Base-by-base conservation (phyloP, 2,329 filamentous ascomycete species). In the Tympanopsis confertula region DNA sequence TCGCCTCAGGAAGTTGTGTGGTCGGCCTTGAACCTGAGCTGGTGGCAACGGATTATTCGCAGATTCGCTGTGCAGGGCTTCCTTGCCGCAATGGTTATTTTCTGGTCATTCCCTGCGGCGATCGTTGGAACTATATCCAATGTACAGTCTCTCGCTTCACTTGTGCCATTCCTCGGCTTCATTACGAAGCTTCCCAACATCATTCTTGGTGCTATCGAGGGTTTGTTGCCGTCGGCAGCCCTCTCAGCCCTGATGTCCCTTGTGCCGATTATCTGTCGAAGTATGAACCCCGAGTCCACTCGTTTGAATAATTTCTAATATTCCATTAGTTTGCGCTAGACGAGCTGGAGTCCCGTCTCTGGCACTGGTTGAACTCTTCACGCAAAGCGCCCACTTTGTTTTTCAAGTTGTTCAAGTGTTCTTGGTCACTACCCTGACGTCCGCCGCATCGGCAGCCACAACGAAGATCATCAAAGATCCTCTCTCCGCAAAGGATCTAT, bases 21-120 rank as follows among this genome's bases (percentile, higher is more conserved):
- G 22, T 26, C 22, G 7, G 22, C 22, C 7, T n/a, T 26, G 22
- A 26, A 26, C 22, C 22, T 26, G 7, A 26, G 22, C n/a, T 26
- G 22, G 22, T 26, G 22, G 22, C 22, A 26, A n/a, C 50, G 54
- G 17, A 41, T 46, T 43, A 41, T 44, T 33, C 44, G 54, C 26
- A 57, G 52, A 42, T 38, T 51, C 4, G 38, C 50, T n/a, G 54
- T 54, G 15, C 62, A 58, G 3, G 51, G 51, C 5, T 55, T 65
- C 42, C 52, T 65, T 38, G 45, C 49, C 26, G 52, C 56, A 12
- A 50, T 63, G 45, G 59, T 63, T 42, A 54, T 67, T 35, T 67
- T 66, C 51, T 66, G 57, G 48, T 57, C 61, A 4, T 48, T 67
- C 19, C 63, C 63, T 20, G 61, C 65, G 5, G 57, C 59, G 7